phyloP scores from a whole-genome alignment of 2,329 filamentous ascomycete genomes.

The Canariomyces notabilis region DNA sequence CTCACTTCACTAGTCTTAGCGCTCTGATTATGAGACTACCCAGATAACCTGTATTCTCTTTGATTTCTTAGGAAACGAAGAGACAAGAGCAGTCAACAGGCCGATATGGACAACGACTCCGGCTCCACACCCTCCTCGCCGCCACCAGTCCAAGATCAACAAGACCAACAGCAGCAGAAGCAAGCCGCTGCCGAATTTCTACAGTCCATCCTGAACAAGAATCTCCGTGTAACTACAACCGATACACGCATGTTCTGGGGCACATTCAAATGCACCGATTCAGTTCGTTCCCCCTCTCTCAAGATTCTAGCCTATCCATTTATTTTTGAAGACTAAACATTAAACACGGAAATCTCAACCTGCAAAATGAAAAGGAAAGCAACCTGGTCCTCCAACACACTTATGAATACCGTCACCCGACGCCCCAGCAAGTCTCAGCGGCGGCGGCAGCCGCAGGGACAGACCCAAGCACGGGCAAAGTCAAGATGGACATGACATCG shows the following conservation, averaged over 20 bases:
- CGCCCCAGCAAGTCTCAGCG: constrained; percentile 41
- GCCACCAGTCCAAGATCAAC: neutral
- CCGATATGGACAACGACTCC: neutral
- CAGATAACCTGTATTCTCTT: too few relatives aligned
- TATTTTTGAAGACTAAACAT: too few relatives aligned
- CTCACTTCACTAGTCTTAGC: too few relatives aligned
- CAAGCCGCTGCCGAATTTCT: constrained; percentile 53
- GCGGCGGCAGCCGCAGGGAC: neutral
- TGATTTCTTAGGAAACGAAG: too few relatives aligned
- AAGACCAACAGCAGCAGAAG: constrained; percentile 27
- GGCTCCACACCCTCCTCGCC: neutral
- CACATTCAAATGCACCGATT: constrained; percentile 90
- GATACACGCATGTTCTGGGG: constrained; percentile 88
- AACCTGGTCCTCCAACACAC: constrained; percentile 84
- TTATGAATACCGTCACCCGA: constrained; percentile 82
- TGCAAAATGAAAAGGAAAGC: constrained; percentile 55
- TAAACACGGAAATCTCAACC: too few relatives aligned
- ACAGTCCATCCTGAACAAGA: constrained; percentile 67
- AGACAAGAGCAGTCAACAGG: too few relatives aligned
- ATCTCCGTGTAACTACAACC: constrained; percentile 70
- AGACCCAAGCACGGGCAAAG: constrained; percentile 31
- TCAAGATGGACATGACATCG: constrained; percentile 70
- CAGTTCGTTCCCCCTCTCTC: constrained; percentile 48
- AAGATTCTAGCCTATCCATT: neutral
- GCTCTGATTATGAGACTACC: too few relatives aligned